Evolutionary conservation across 2,329 filamentous ascomycete genomes (phyloP), one percentile per base, ranked within the genome.

Genomic region (Phaeosphaeriaceae sp.): DNA sequence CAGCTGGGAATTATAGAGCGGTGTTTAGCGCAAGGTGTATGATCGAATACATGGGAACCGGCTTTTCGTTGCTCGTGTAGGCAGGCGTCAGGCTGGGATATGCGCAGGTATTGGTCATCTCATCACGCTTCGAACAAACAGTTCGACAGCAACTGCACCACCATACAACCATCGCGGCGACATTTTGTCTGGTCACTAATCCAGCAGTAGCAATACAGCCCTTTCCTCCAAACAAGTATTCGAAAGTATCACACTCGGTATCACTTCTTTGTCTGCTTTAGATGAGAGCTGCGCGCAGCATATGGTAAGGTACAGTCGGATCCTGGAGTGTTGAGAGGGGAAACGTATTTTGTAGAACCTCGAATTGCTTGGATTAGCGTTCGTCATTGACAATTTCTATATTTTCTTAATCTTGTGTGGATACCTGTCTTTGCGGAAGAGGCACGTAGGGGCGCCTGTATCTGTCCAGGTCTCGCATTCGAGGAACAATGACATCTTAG

Each of bases 111-210:
- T 16, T 18, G 20, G 20, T 15, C 17, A 21, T 43, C 41, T 16
- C 17, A 35, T 43, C 41, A 43, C 41, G 29, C 41, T 43, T 43
- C 30, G 18, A 32, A 43, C 32, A 32, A n/a, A n/a, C n/a, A n/a
- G n/a, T n/a, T n/a, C n/a, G n/a, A 35, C 32, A 18, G 33, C 6
- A 8, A 7, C 29, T 33, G 3, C 7, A 26, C 23, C 3, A 26
- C 23, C 4, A 8, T 6, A 26, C 23, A 7, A 26, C n/a, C 23
- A 26, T 6, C 23, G 23, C 23, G 11, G n/a, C 40, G 15, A 42
- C 40, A n/a, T 34, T 28, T 20, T 11, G 9, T 13, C 35, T 46
- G 17, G n/a, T 26, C 23, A 9, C 6, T n/a, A 26, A 6, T 6
- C 6, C 23, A 7, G 7, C 11, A 11, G 7, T 3, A 26, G 23